Conservation (phyloP, 1,139 yeast species). For the Scheffersomyces segobiensis region DNA sequence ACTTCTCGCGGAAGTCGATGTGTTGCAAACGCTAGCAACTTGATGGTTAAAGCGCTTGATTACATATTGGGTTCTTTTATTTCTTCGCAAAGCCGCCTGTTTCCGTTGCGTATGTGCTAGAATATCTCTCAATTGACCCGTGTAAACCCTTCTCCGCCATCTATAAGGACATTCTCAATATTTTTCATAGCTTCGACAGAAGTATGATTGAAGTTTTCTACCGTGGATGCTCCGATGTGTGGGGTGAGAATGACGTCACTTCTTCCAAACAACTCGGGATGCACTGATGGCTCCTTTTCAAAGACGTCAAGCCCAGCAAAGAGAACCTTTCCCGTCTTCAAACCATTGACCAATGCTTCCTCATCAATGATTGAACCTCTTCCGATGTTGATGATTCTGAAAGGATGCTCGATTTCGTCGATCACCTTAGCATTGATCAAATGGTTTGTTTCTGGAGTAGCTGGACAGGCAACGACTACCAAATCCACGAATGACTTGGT, state of each 20-base stretch:
- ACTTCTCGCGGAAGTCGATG: background rate
- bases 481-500: constrained; percentile 20
- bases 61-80: background rate
- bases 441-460: constrained; percentile 22
- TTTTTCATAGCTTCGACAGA: constrained; percentile 35
- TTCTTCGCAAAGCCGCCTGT: background rate
- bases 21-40: background rate
- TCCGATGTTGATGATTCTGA: constrained; percentile 25
- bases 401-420: constrained; percentile 14
- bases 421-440: constrained; percentile 15
- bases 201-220: constrained; percentile 24
- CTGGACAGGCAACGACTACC: constrained; percentile 28
- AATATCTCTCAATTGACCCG: constrained; percentile 31
- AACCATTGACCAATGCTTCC: constrained; percentile 23
- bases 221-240: constrained; percentile 24
- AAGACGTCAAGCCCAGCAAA: constrained; percentile 28
- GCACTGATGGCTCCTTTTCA: constrained; percentile 22
- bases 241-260: constrained; percentile 26
- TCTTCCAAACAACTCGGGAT: constrained; percentile 21
- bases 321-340: constrained; percentile 22
- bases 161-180: constrained; percentile 39
- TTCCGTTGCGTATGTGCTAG: background rate
- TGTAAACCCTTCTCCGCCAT: constrained; percentile 31
- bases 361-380: constrained; percentile 25
- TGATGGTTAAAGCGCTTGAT: background rate